These are phyloP conservation scores for Rhododendron williamsianum DNA, from an alignment of 148 eudicot species.

Conservation along the genomic window DNA sequence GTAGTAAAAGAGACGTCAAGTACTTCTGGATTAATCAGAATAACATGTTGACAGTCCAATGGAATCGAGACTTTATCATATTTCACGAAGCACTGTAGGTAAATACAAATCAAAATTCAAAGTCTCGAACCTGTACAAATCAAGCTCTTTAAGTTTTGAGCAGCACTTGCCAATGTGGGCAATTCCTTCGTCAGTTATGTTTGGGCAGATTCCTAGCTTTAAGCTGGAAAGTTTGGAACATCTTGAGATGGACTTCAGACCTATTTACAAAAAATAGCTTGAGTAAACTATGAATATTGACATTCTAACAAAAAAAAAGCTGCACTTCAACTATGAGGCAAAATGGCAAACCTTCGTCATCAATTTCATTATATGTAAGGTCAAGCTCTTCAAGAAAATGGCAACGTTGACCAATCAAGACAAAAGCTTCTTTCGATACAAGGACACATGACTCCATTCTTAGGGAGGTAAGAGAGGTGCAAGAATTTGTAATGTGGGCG, in stretches of 20 bases:
- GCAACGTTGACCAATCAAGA: slow-evolving; percentile 75
- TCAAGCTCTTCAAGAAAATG: slow-evolving; percentile 83
- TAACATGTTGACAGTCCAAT: background rate
- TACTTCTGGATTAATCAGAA: background rate
- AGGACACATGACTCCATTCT: slow-evolving; percentile 78
- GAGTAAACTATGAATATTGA: background rate
- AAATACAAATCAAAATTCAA: background rate
- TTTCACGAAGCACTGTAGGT: background rate
- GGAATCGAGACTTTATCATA: background rate
- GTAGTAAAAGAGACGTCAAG: background rate
- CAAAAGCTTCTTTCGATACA: slow-evolving; percentile 73
- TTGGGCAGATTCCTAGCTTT: slow-evolving; percentile 79
- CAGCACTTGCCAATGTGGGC: slow-evolving; percentile 56
- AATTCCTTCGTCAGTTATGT: slow-evolving; percentile 72
- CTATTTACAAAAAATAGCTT: slow-evolving; percentile 31
- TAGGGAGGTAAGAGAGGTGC: slow-evolving; percentile 60
- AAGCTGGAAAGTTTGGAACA: slow-evolving; percentile 57
- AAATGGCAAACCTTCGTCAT: slow-evolving; percentile 61
- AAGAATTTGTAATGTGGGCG: slow-evolving; percentile 58
- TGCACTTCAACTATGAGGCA: background rate
- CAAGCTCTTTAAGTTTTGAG: slow-evolving; percentile 74
- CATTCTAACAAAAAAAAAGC: background rate
- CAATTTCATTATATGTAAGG: slow-evolving; percentile 81
- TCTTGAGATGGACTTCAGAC: slow-evolving; percentile 76
- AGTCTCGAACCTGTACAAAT: slow-evolving; percentile 68